Evolutionary conservation across 1,284 basidiomycete species (phyloP), one percentile per base, ranked within the genome.

Genomic region (Microbotryum violaceum): DNA sequence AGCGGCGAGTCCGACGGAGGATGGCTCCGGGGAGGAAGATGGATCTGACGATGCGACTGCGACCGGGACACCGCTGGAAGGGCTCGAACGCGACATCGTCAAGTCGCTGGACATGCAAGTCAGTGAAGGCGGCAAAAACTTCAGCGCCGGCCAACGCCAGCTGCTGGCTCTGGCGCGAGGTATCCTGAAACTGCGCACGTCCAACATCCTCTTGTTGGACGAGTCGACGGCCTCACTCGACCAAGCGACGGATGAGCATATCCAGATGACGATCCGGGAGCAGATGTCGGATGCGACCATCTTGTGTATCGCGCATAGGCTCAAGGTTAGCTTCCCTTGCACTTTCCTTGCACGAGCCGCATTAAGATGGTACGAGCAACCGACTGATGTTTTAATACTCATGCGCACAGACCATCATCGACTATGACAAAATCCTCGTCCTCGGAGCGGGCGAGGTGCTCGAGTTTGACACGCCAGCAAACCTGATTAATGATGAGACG

Each of bases 391-490:
- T 33, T 31, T 23, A 3, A 8, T 25, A n/a, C 53, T 31, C 14
- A 23, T 10, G 74, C 49, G 74, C 75, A 21, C 74, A 71, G 59
- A 75, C 74, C 3, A 78, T 81, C 56, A 77, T 78, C 65, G 78
- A 80, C 67, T 79, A 78, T 57, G 79, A 80, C 74, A 77, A 77
- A 70, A 78, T 82, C 42, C 70, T 81, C 5, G 80, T 82, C 4
- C 73, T 83, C 12, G 79, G 78, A 61, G 75, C 76, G 7, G 81
- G 81, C 31, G 78, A 78, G 58, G 74, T 82, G 47, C 64, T 82
- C 49, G 81, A 83, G 67, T 82, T 75, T 64, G 81, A 80, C 69
- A 79, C 79, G 53, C 88, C 88, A 0, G 75, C 75, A n/a, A 78
- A 78, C 27, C 78, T 91, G 9, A 78, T 89, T 56, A 74, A 78